Evolutionary conservation across 1,284 basidiomycete genomes (phyloP), one percentile per base, ranked within the genome.

Genomic region (Meira miltonrushii): DNA sequence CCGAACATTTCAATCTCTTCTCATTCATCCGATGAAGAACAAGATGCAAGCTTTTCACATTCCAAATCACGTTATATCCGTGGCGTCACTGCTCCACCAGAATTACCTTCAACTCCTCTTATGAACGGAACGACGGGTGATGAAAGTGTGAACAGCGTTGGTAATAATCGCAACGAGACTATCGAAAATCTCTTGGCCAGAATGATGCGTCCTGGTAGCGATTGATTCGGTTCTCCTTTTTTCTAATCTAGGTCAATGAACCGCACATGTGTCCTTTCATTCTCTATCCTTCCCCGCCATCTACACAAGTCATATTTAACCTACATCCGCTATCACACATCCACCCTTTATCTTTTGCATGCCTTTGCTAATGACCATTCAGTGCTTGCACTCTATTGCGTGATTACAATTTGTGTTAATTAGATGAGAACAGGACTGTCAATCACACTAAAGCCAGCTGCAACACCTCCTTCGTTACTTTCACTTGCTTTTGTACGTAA

Each of bases 381-480:
- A 33, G 28, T 8, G 28, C 28, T 3, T 33, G 28, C 28, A 33
- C 8, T 33, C 28, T 33, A 33, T 33, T 33, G 28, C 28, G 28
- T 33, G 28, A 33, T 33, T 33, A 33, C 28, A 33, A 4, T 33
- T 33, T 33, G 28, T 33, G 28, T 41, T 41, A 17, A 23, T 54
- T 66, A 79, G 39, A 92, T 84, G 48, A 94, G 80, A 11, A 92
- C 77, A 37, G 90, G 76, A 1, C 88, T 89, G 75, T 94, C 92
- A 57, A 94, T 80, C 2, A 93, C 91, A 6, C 86, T 89, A 79
- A 88, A 90, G 33, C 94, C 92, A 55, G 90, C 89, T 0, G 92
- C 92, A 6, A 97, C 89, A 4, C 93, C 92, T 10, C 92, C 92
- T 76, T 98, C 94, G 74, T 97, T 88, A 63, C 87, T 91, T 60